Evolutionary conservation across 2,329 filamentous ascomycete genomes (phyloP), one percentile per base, ranked within the genome.

Genomic region (Penicillium paneum): DNA sequence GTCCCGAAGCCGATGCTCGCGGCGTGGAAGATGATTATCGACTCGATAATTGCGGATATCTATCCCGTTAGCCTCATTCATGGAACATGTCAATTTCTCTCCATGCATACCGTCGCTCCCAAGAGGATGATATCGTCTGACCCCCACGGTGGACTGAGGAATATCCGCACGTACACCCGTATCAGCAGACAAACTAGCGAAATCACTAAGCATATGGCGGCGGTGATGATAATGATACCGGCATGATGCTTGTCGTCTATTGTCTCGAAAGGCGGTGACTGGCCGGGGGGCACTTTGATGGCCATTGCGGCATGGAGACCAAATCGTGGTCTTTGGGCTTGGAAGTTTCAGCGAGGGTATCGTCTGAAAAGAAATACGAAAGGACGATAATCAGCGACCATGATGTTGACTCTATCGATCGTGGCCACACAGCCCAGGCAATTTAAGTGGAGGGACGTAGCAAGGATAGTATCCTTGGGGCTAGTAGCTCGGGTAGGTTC

Each of bases 181-280:
- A 48, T 48, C 5, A 48, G 24, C 1, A 48, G 24, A n/a, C 45
- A 48, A 8, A 48, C 32, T 5, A 48, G 45, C 5, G 45, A 48
- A 12, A 48, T 48, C 3, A 48, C 19, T n/a, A 48, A 34, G 6
- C 45, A 48, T n/a, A 39, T 29, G 5, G 45, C 45, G 3, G 24
- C 24, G 12, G 35, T 38, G 12, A 72, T 62, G 26, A 71, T 65
- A 19, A 71, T 65, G 12, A 66, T 54, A 17, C 67, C 68, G 21
- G 64, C 64, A 62, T 69, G 64, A 43, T 72, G 69, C 28, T 55
- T 56, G 24, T 58, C 54, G 21, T 67, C 67, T 29, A 72, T 60
- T 12, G 62, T 57, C 21, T 67, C 57, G 28, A 65, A 60, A 31
- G 63, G 65, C 34, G 58, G 57, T 8, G 53, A 60, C 38, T 64